These are phyloP conservation scores for Phaffia australis DNA, from an alignment of 768 basidiomycete species.

Conservation along the genomic window DNA sequence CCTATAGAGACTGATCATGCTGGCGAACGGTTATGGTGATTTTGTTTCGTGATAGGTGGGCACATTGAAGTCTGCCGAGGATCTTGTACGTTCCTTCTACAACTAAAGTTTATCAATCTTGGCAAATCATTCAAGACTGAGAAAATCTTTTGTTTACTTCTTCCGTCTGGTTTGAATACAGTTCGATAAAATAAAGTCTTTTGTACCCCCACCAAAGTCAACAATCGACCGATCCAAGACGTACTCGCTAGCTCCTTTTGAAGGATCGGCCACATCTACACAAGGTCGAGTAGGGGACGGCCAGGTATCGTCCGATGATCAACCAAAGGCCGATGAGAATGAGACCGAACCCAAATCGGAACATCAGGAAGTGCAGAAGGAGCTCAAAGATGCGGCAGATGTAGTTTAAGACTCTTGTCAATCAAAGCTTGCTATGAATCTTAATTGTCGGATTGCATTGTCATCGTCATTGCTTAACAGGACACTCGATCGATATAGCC, in stretches of 20 bases:
- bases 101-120: too few species aligned
- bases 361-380: too few species aligned
- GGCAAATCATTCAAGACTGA: not conserved
- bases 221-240: not conserved
- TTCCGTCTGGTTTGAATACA: not conserved
- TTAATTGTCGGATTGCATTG: not conserved
- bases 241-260: not conserved
- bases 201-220: not conserved
- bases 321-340: conserved; percentile 2
- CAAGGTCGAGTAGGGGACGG: not conserved
- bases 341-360: too few species aligned
- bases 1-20: not conserved
- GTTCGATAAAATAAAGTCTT: conserved; percentile 2
- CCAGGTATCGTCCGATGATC: not conserved
- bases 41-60: too few species aligned
- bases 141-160: not conserved
- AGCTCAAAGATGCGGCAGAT: conserved; percentile 2
- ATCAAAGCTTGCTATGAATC: not conserved
- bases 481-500: too few species aligned
- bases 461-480: not conserved
- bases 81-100: not conserved
- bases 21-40: not conserved
- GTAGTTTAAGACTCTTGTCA: not conserved
- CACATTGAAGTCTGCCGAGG: conserved; percentile 16
- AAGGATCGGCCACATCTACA: not conserved